These are phyloP conservation scores for Dictyostelium intermedium DNA, from an alignment of 78 protist species.

Conservation along the genomic window DNA sequence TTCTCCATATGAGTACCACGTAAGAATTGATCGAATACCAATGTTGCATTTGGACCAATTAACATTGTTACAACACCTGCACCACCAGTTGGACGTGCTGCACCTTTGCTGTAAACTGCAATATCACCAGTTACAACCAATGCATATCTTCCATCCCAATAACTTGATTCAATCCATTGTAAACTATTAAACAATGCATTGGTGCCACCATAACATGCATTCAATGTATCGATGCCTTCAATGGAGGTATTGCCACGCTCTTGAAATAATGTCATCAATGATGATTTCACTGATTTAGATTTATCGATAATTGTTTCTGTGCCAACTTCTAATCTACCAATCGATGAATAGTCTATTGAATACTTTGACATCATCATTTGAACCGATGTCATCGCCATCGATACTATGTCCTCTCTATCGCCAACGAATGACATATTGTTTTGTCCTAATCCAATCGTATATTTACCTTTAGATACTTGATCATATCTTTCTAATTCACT, in stretches of 20 bases:
- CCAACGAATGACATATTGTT: constrained; percentile 87
- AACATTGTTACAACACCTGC: constrained; percentile 97
- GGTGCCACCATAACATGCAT: constrained; percentile 99
- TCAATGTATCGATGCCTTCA: constrained; percentile 89
- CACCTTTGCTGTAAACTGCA: constrained; percentile 92
- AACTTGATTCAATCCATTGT: constrained; percentile 93
- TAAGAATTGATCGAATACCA: constrained; percentile 81
- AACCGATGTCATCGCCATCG: constrained; percentile 85
- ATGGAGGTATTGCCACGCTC: constrained; percentile 61
- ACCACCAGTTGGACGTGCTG: constrained; percentile 90
- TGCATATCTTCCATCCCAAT: constrained; percentile 98
- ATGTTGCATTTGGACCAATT: constrained; percentile 96
- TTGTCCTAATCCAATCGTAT: constrained; percentile 97
- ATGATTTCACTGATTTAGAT: constrained; percentile 91
- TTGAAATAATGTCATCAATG: constrained; percentile 87
- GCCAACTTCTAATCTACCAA: constrained; percentile 97
- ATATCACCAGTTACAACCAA: constrained; percentile 94
- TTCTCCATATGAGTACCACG: constrained; percentile 90
- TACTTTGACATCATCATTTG: constrained; percentile 78
- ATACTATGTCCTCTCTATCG: constrained; percentile 96
- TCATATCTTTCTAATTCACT: constrained; percentile 78
- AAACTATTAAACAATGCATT: constrained; percentile 92
- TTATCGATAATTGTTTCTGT: constrained; percentile 97
- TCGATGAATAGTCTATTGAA: constrained; percentile 27
- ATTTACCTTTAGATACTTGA: constrained; percentile 91